Conservation (phyloP, 202 grass and related monocot genomes). For the Zizania palustris region DNA sequence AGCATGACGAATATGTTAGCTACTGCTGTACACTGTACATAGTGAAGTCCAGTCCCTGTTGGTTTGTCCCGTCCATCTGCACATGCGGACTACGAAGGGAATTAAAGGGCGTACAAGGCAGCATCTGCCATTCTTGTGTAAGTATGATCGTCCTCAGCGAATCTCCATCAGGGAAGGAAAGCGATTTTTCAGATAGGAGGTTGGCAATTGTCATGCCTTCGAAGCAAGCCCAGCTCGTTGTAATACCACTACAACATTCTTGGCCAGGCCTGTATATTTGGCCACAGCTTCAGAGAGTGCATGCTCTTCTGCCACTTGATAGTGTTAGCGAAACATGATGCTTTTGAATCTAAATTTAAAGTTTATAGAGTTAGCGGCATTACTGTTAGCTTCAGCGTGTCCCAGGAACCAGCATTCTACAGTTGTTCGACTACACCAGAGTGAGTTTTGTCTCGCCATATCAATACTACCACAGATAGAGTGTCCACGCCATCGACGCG, state of each 20-base stretch:
- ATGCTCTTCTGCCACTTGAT: neutral
- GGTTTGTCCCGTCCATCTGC: neutral
- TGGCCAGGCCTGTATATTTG: slow-evolving; percentile 9
- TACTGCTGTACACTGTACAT: neutral
- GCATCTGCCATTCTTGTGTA: neutral
- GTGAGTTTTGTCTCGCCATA: neutral
- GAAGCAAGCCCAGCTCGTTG: neutral
- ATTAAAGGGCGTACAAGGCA: neutral
- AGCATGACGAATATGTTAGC: slow-evolving; percentile 3
- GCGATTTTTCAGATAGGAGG: neutral
- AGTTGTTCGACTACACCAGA: neutral
- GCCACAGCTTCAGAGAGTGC: neutral
- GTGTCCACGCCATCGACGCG: neutral
- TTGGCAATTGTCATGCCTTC: neutral
- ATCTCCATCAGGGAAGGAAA: neutral
- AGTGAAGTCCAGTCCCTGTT: neutral
- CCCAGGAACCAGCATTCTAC: neutral
- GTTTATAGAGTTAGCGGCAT: neutral
- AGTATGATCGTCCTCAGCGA: neutral
- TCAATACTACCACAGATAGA: neutral
- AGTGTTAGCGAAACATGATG: neutral
- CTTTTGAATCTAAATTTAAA: neutral
- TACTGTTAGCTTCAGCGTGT: neutral
- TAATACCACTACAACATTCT: neutral
- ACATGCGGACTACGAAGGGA: too few relatives aligned